Evolutionary conservation across 495 filamentous ascomycete species (phyloP).

Genomic region (Sordaria brevicollis): DNA sequence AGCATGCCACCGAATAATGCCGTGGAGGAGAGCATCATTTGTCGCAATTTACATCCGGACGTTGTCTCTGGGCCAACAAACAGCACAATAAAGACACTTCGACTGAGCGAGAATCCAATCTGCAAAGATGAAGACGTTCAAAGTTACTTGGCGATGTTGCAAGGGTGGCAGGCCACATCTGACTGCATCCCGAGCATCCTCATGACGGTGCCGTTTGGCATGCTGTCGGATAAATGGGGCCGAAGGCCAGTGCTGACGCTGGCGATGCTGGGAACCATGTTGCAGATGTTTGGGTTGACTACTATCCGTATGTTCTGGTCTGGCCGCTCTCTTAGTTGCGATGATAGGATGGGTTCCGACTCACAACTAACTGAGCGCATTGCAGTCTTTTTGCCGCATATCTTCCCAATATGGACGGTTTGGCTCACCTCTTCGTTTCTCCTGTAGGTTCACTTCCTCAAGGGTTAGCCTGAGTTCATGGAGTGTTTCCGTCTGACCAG

Average conservation of each 20-base stretch:
- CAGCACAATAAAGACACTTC: neutral
- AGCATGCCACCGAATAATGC: slow-evolving; percentile 12
- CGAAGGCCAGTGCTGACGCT: slow-evolving; percentile 18
- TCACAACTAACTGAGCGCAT: neutral
- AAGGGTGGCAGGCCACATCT: slow-evolving; percentile 18
- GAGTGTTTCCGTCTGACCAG: neutral
- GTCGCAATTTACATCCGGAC: slow-evolving; percentile 20
- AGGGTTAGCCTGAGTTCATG: neutral
- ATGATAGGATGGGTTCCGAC: neutral
- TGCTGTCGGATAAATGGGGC: slow-evolving; percentile 26
- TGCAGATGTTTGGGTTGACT: slow-evolving; percentile 3
- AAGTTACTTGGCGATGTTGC: slow-evolving; percentile 21
- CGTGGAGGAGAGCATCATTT: slow-evolving; percentile 26
- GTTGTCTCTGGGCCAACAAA: neutral
- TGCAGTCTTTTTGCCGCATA: slow-evolving; percentile 16
- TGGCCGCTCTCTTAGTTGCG: neutral
- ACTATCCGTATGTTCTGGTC: slow-evolving; percentile 14
- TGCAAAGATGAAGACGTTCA: slow-evolving; percentile 23
- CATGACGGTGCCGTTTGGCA: slow-evolving; percentile 19
- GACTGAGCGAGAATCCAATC: slow-evolving; percentile 4
- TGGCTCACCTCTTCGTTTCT: slow-evolving; percentile 11
- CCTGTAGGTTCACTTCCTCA: slow-evolving; percentile 10
- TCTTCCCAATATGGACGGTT: slow-evolving; percentile 21
- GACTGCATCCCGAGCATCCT: slow-evolving; percentile 21
- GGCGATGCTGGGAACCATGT: slow-evolving; percentile 8